Evolutionary conservation across 2,329 filamentous ascomycete genomes (phyloP).

Genomic region (Botryotinia globosa): DNA sequence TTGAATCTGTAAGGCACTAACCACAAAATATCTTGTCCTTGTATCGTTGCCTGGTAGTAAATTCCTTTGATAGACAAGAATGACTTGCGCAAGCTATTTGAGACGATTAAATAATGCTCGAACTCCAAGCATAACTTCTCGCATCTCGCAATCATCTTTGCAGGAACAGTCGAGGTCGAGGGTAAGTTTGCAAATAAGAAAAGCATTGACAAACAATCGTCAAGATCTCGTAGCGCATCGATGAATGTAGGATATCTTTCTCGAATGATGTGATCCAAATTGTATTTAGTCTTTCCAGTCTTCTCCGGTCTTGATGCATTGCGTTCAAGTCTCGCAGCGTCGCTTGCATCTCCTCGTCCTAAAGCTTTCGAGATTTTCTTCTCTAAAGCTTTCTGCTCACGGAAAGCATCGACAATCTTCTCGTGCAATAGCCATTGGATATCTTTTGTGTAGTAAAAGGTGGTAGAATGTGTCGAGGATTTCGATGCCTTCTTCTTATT

Average conservation of each 20-base stretch:
- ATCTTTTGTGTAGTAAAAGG: conserved; percentile 89
- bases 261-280: conserved; percentile 93
- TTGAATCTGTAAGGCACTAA: conserved; percentile 98
- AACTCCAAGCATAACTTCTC: conserved; percentile 93
- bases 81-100: conserved; percentile 87
- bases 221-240: conserved; percentile 88
- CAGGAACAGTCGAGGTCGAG: conserved; percentile 81
- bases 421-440: conserved; percentile 98
- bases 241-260: conserved; percentile 97
- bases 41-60: conserved; percentile 97
- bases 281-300: conserved; percentile 84
- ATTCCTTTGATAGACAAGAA: conserved; percentile 99
- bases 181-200: conserved; percentile 97
- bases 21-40: conserved; percentile 96
- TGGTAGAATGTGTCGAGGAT: conserved; percentile 84
- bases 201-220: conserved; percentile 94
- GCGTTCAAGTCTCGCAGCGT: conserved; percentile 80
- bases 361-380: conserved; percentile 96
- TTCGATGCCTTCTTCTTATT: conserved; percentile 97
- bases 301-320: conserved; percentile 88
- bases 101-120: conserved; percentile 93
- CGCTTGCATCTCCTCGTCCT: conserved; percentile 83
- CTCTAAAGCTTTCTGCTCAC: conserved; percentile 92
- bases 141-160: conserved; percentile 94
- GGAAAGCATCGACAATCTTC: conserved; percentile 88